Evolutionary conservation across 139 green algal genomes (phyloP).

Genomic region (Dunaliella sp.): DNA sequence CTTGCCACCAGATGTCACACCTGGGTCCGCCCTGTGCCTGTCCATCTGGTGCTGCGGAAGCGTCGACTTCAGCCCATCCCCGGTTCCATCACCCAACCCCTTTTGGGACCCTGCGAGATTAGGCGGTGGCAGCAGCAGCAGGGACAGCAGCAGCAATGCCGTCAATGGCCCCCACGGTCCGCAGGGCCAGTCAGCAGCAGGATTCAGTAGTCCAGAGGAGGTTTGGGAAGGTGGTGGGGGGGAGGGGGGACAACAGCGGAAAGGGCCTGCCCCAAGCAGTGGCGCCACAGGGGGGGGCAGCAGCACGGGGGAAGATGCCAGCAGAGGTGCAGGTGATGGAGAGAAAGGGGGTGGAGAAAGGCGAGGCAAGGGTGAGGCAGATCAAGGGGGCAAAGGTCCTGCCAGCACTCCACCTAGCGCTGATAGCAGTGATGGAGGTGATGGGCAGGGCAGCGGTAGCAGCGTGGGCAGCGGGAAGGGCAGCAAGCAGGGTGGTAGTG

Average conservation of each 20-base stretch:
- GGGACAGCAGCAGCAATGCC: not conserved
- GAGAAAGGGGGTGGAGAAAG: not conserved
- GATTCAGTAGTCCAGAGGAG: not conserved
- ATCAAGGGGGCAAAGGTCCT: not conserved
- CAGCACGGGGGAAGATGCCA: not conserved
- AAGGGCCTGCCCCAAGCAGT: no score
- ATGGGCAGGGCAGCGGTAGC: not conserved
- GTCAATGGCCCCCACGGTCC: no score
- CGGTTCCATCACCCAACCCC: no score
- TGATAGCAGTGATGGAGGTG: not conserved
- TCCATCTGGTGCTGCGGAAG: constrained; percentile 3
- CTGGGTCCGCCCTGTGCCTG: not conserved
- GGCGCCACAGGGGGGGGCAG: no score
- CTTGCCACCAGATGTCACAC: no score
- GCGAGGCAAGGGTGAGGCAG: not conserved
- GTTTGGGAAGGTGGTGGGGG: not conserved
- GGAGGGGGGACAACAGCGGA: not conserved
- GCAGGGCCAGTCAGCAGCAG: not conserved
- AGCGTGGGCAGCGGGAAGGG: not conserved
- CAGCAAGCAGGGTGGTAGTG: not conserved
- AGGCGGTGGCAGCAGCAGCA: not conserved
- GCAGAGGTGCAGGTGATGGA: not conserved
- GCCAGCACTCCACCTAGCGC: no score
- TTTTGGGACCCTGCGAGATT: not conserved
- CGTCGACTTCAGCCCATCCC: no score